These are phyloP conservation scores for Trichomonas tenax DNA, from an alignment of 208 protist genomes.

Conservation along the genomic window DNA sequence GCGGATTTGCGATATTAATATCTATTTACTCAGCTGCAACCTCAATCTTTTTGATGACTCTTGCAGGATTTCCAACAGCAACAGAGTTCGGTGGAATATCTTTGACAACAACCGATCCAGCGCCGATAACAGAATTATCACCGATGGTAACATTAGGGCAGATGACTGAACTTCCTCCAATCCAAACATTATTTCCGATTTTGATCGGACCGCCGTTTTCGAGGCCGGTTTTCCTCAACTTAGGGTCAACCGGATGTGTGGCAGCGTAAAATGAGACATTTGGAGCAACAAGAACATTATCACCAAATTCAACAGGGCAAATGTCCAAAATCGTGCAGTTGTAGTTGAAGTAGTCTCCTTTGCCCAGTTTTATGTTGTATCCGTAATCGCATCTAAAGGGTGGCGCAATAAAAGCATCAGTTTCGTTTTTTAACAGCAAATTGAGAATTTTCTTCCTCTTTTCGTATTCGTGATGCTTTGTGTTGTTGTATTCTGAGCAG, in stretches of 20 bases:
- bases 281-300: slow-evolving; percentile 46
- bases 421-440: neutral
- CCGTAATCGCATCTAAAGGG: slow-evolving; percentile 58
- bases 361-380: slow-evolving; percentile 49
- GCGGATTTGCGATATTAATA: no score
- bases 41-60: neutral
- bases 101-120: slow-evolving; percentile 59
- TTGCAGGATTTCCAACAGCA: slow-evolving; percentile 55
- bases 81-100: slow-evolving; percentile 55
- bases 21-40: neutral
- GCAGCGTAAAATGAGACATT: slow-evolving; percentile 55
- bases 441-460: slow-evolving; percentile 21
- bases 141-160: slow-evolving; percentile 57
- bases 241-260: slow-evolving; percentile 49
- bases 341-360: slow-evolving; percentile 51
- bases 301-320: slow-evolving; percentile 48
- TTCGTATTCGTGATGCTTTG: slow-evolving; percentile 28
- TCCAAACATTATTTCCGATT: slow-evolving; percentile 34
- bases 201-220: slow-evolving; percentile 38
- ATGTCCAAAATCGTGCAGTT: slow-evolving; percentile 55
- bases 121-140: slow-evolving; percentile 50
- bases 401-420: slow-evolving; percentile 41
- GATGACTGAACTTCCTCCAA: slow-evolving; percentile 33
- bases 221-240: neutral
- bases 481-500: neutral